These are phyloP conservation scores for Cytospora schulzeri DNA, from an alignment of 2,329 filamentous ascomycete species.

Conservation along the genomic window DNA sequence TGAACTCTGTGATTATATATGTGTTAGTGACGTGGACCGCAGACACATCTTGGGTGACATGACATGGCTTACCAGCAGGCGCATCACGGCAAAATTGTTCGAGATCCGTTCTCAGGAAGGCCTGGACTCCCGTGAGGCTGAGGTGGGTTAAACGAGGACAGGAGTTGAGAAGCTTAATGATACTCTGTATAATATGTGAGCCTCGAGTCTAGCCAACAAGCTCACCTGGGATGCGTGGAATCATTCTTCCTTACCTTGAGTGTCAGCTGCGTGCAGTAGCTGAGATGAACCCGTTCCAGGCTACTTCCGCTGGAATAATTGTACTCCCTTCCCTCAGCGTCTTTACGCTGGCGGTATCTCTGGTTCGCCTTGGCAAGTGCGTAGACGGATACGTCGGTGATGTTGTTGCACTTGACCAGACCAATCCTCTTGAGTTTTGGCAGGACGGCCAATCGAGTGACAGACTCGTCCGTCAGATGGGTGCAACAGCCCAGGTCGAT, in stretches of 20 bases:
- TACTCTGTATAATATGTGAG: conserved; percentile 65
- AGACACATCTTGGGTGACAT: not conserved
- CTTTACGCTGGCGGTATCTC: conserved; percentile 51
- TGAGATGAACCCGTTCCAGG: conserved; percentile 91
- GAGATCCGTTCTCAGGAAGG: conserved; percentile 84
- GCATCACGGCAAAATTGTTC: conserved; percentile 84
- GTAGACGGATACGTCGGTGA: conserved; percentile 87
- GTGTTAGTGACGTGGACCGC: conserved; percentile 8
- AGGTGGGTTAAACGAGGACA: conserved; percentile 93
- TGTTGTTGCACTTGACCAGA: conserved; percentile 87
- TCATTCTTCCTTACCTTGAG: conserved; percentile 63
- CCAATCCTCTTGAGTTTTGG: conserved; percentile 95
- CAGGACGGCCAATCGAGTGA: conserved; percentile 79
- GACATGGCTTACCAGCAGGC: conserved; percentile 61
- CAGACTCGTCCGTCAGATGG: conserved; percentile 83
- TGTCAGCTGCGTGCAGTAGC: conserved; percentile 87
- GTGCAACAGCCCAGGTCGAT: conserved; percentile 97
- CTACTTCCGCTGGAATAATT: conserved; percentile 63
- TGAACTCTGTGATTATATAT: conserved; percentile 69
- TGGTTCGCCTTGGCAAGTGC: conserved; percentile 75
- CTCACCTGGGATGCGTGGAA: not conserved
- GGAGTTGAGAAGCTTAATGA: conserved; percentile 83
- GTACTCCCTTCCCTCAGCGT: conserved; percentile 50
- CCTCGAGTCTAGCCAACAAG: not conserved
- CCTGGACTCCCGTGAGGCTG: conserved; percentile 89